These are phyloP conservation scores for Chiua virens DNA, from an alignment of 768 basidiomycete genomes.

Conservation along the genomic window DNA sequence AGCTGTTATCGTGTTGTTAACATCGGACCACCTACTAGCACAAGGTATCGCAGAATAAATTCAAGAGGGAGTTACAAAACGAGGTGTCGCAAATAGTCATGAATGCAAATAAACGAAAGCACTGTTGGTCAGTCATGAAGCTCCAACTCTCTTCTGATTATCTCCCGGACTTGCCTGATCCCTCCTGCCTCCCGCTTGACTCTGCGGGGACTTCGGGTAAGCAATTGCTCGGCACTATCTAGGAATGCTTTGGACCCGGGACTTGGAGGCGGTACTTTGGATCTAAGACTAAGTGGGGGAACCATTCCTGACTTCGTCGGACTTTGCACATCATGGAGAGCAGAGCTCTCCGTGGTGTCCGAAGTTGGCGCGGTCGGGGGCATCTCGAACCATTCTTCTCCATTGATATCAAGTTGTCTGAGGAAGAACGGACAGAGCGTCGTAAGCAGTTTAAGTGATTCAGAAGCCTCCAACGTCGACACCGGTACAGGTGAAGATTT, in stretches of 20 bases:
- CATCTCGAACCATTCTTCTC: slow-evolving; percentile 56
- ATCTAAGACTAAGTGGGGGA: slow-evolving; percentile 41
- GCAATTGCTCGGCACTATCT: slow-evolving; percentile 59
- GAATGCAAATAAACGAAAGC: slow-evolving; percentile 28
- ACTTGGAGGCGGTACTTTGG: slow-evolving; percentile 42
- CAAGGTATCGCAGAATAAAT: slow-evolving; percentile 24
- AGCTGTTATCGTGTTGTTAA: too few relatives aligned
- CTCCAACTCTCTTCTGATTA: slow-evolving; percentile 78
- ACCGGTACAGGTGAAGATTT: slow-evolving; percentile 84
- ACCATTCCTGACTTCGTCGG: slow-evolving; percentile 38
- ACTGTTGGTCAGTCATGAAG: slow-evolving; percentile 48
- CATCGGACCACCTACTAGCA: background rate
- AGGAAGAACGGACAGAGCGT: slow-evolving; percentile 82
- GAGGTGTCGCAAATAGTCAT: slow-evolving; percentile 18
- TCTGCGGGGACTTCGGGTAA: slow-evolving; percentile 68
- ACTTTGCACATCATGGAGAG: slow-evolving; percentile 23
- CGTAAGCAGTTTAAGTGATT: slow-evolving; percentile 66
- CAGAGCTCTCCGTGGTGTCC: slow-evolving; percentile 11
- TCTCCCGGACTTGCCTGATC: slow-evolving; percentile 76
- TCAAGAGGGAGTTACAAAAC: slow-evolving; percentile 6
- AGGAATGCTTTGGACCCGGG: slow-evolving; percentile 51
- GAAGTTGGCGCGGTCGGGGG: slow-evolving; percentile 28
- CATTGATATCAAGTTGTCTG: slow-evolving; percentile 57
- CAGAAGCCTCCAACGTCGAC: slow-evolving; percentile 73
- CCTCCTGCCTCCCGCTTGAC: slow-evolving; percentile 74